phyloP scores from a whole-genome alignment of 2,329 filamentous ascomycete species.

The Diaporthe sp. region DNA sequence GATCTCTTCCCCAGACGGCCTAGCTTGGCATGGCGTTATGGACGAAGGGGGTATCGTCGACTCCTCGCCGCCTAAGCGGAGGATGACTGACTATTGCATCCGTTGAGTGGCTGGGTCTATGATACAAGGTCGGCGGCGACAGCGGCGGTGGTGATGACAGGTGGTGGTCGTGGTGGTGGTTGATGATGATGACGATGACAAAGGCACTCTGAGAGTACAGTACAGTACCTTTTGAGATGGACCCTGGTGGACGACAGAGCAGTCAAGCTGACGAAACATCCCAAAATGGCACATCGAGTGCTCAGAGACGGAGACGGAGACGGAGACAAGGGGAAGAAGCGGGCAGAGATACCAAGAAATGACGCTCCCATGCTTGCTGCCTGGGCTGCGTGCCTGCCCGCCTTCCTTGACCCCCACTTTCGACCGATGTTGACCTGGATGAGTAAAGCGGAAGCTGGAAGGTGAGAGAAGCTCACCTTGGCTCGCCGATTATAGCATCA shows the following conservation, averaged over 20 bases:
- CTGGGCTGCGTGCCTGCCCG: neutral
- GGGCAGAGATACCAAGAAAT: neutral
- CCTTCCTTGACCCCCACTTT: conserved; percentile 1
- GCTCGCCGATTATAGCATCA: neutral
- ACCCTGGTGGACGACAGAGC: neutral
- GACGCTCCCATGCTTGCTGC: conserved; percentile 9
- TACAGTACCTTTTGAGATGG: neutral
- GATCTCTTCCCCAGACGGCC: neutral
- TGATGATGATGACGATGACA: neutral
- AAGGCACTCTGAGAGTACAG: too few species aligned
- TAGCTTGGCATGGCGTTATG: neutral
- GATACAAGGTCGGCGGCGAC: neutral
- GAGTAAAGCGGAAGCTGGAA: conserved; percentile 2
- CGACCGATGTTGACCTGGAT: neutral
- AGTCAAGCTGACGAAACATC: conserved; percentile 12
- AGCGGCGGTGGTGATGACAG: neutral
- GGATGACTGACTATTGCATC: neutral
- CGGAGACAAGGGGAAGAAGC: neutral
- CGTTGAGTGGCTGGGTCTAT: neutral
- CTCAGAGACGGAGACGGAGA: neutral
- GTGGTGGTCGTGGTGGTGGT: neutral
- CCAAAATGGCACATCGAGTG: conserved; percentile 4
- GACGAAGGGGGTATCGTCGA: neutral
- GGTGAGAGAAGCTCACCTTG: conserved; percentile 17
- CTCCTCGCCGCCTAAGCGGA: neutral